Percentiles rank a stretch among this genome's conserved stretches.
Conservation (phyloP, 2,329 filamentous ascomycete genomes). For the Epichloe glyceriae region DNA sequence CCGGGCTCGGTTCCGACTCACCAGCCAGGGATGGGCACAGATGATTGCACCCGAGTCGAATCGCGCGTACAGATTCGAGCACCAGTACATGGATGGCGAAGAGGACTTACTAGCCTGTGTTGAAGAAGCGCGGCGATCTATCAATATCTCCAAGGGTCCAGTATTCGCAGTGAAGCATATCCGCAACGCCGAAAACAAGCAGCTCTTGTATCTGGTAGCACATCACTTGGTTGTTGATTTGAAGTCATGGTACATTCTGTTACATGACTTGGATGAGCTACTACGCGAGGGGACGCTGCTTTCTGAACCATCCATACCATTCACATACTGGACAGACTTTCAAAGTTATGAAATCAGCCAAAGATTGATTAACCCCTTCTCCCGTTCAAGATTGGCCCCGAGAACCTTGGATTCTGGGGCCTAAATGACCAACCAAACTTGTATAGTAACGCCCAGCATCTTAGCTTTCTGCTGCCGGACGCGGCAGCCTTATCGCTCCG, state of each 20-base stretch:
- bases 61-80: slow-evolving; percentile 30
- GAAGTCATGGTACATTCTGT: slow-evolving; percentile 36
- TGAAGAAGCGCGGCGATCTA: slow-evolving; percentile 26
- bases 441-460: slow-evolving; percentile 29
- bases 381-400: slow-evolving; percentile 26
- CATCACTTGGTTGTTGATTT: slow-evolving; percentile 40
- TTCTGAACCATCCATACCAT: slow-evolving; percentile 32
- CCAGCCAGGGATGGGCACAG: slow-evolving; percentile 32
- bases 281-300: slow-evolving; percentile 30
- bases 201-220: slow-evolving; percentile 35
- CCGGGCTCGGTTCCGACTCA: slow-evolving; percentile 29
- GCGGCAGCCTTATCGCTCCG: slow-evolving; percentile 31
- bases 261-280: slow-evolving; percentile 36
- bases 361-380: slow-evolving; percentile 18
- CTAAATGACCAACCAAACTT: slow-evolving; percentile 28
- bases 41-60: slow-evolving; percentile 26
- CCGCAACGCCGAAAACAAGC: slow-evolving; percentile 29
- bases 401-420: slow-evolving; percentile 35
- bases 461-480: slow-evolving; percentile 29
- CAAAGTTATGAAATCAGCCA: slow-evolving; percentile 26
- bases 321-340: slow-evolving; percentile 35
- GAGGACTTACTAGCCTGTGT: slow-evolving; percentile 29
- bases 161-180: slow-evolving; percentile 38
- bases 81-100: slow-evolving; percentile 27
- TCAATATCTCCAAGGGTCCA: slow-evolving; percentile 37